A percentile compares a stretch with the other conserved stretches of the same genome.
Conservation (phyloP, 805 yeast genomes). For the Candida boleticola region DNA sequence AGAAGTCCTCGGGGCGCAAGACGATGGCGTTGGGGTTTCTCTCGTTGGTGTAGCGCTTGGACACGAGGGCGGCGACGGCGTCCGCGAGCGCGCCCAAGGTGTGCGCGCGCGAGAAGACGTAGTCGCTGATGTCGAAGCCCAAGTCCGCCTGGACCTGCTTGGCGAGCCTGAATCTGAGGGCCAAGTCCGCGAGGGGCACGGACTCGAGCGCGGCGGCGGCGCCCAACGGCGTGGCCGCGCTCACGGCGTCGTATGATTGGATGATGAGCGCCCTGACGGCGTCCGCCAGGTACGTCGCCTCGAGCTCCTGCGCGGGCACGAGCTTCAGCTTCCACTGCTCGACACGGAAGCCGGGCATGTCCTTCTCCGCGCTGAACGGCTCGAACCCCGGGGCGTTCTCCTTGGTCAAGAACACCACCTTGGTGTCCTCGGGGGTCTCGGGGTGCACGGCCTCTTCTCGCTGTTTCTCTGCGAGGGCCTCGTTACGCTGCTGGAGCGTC, state of each 20-base stretch:
- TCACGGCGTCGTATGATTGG: slow-evolving; percentile 22
- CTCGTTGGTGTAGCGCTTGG: slow-evolving; percentile 50
- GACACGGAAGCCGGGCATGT: slow-evolving; percentile 36
- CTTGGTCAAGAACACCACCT: slow-evolving; percentile 33
- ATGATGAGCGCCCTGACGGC: slow-evolving; percentile 23
- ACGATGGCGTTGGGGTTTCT: slow-evolving; percentile 75
- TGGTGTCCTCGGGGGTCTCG: not conserved
- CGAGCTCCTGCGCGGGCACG: slow-evolving; percentile 24
- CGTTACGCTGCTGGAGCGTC: slow-evolving; percentile 6
- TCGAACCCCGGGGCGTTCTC: slow-evolving; percentile 32
- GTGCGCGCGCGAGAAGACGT: slow-evolving; percentile 40
- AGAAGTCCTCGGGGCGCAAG: slow-evolving; percentile 53
- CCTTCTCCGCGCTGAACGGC: slow-evolving; percentile 23
- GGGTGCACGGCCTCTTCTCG: not conserved
- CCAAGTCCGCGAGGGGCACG: slow-evolving; percentile 38
- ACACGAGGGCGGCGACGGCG: slow-evolving; percentile 39
- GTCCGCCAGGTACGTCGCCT: slow-evolving; percentile 23
- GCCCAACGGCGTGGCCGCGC: slow-evolving; percentile 2
- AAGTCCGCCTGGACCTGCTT: slow-evolving; percentile 49
- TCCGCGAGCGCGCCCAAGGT: slow-evolving; percentile 36
- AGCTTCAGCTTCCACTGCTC: slow-evolving; percentile 33
- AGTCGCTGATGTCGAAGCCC: slow-evolving; percentile 55
- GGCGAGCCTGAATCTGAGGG: slow-evolving; percentile 46
- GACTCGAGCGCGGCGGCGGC: slow-evolving; percentile 10
- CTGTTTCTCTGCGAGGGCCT: slow-evolving; percentile 2